A percentile compares a stretch with the other conserved stretches of the same genome.
These are phyloP conservation scores for Russula olivacea DNA, from an alignment of 768 basidiomycete genomes.

Conservation along the genomic window DNA sequence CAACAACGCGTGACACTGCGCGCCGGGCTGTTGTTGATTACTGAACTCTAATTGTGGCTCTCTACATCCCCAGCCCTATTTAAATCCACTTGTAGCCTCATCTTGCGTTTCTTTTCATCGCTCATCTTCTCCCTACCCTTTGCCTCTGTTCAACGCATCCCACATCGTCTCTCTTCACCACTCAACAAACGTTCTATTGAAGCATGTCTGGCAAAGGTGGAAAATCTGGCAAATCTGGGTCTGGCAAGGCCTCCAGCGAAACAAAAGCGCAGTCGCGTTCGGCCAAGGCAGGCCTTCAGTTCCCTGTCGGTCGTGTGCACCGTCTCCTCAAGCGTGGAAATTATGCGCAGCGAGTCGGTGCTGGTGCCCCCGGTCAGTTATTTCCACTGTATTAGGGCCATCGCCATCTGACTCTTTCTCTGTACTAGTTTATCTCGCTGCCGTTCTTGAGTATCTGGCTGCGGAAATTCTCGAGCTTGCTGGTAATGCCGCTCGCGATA, in stretches of 20 bases:
- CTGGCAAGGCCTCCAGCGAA: slow-evolving; percentile 40
- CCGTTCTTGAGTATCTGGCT: slow-evolving; percentile 86
- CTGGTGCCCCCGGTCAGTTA: slow-evolving; percentile 70
- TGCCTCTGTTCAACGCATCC: background rate
- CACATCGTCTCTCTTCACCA: slow-evolving; percentile 1
- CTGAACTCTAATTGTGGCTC: slow-evolving; percentile 33
- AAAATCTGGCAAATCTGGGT: slow-evolving; percentile 30
- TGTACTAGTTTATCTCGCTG: slow-evolving; percentile 72
- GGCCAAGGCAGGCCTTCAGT: slow-evolving; percentile 71
- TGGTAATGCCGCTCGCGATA: slow-evolving; percentile 77
- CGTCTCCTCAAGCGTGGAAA: slow-evolving; percentile 82
- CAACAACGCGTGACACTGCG: slow-evolving; percentile 28
- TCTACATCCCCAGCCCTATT: slow-evolving; percentile 27
- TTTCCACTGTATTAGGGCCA: background rate
- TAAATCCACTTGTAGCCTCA: slow-evolving; percentile 20
- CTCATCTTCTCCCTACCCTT: background rate
- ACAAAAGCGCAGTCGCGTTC: slow-evolving; percentile 62
- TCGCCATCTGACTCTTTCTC: background rate
- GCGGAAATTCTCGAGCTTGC: slow-evolving; percentile 93
- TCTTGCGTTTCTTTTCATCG: background rate
- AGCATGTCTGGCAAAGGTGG: slow-evolving; percentile 55
- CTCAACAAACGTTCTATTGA: slow-evolving; percentile 31
- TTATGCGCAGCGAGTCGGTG: slow-evolving; percentile 82
- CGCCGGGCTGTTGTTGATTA: slow-evolving; percentile 37
- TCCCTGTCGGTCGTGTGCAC: slow-evolving; percentile 92